Evolutionary conservation across 306 rosid genomes (phyloP), one percentile per base, ranked within the genome.

Genomic region (Oemleria cerasiformis): DNA sequence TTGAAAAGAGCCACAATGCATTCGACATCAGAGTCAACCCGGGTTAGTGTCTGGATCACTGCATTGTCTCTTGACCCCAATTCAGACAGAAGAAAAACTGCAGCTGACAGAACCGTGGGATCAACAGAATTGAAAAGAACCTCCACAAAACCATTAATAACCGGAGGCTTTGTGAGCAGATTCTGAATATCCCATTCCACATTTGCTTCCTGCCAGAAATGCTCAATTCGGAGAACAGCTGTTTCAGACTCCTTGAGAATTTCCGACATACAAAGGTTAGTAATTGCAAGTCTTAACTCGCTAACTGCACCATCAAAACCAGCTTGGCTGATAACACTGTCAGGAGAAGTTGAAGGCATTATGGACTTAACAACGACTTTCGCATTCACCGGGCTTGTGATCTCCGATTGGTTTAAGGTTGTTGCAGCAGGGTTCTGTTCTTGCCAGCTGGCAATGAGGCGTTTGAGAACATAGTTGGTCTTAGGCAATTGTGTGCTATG

Each of bases 381-480:
- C 59, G 84, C 82, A 0, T 51, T 34, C 48, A 73, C 82, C 2
- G 64, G 72, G 45, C 12, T 71, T 49, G 78, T 77, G 80, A 75
- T 82, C 69, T 80, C 85, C 42, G 73, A 39, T 12, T 73, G 87
- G 21, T 65, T 79, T 20, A 68, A 68, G 36, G 36, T 30, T 47
- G 72, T 75, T 45, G 82, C 73, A 40, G 41, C 67, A 9, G 90
- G 83, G 67, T 87, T 85, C 58, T 77, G 83, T 67, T 91, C 99
- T 78, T 86, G 83, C 97, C 97, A 89, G 76, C 95, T 86, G 36
- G 95, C 96, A 74, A 91, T 86, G 5, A 94, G 92, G 72, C 95
- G 67, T 73, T 91, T 89, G 71, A 91, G 96, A 55, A 94, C 97
- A 79, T 94, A 91, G 75, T 94, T 94, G 84, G 98, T 91, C 74